Conservation (phyloP, 2,329 filamentous ascomycete species). For the Ascochyta pisi region DNA sequence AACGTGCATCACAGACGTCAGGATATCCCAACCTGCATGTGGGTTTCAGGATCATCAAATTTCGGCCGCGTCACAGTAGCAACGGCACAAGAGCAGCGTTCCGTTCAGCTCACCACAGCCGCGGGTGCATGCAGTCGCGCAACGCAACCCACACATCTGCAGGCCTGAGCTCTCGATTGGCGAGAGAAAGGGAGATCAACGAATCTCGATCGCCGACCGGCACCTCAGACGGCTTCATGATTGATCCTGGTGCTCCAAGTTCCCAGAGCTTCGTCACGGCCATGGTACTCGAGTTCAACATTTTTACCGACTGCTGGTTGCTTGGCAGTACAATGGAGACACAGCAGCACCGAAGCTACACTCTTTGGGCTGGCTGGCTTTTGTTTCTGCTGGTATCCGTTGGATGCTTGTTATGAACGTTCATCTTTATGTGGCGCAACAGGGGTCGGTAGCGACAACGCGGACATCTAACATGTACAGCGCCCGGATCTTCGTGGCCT, state of each 20-base stretch:
- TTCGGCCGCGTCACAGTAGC: slow-evolving; percentile 2
- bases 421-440: slow-evolving; percentile 10
- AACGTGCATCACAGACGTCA: slow-evolving; percentile 1
- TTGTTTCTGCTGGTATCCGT: slow-evolving; percentile 6
- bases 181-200: slow-evolving; percentile 22
- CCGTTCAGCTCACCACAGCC: slow-evolving; percentile 26
- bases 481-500: slow-evolving; percentile 10
- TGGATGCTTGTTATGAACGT: slow-evolving; percentile 2
- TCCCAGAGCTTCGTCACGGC: neutral
- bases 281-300: neutral
- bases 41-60: slow-evolving; percentile 1
- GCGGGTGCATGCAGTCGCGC: slow-evolving; percentile 15
- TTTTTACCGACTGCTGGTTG: neutral
- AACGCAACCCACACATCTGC: neutral
- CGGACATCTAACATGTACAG: slow-evolving; percentile 13
- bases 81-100: slow-evolving; percentile 5
- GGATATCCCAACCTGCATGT: neutral
- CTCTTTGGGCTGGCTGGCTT: neutral
- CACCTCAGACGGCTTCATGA: slow-evolving; percentile 12
- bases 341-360: neutral
- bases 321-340: neutral
- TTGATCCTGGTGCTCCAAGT: neutral
- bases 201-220: slow-evolving; percentile 22
- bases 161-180: slow-evolving; percentile 31
- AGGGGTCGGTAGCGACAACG: neutral